These are phyloP conservation scores for Ganoderma boninense DNA, from an alignment of 1,284 basidiomycete genomes.

Conservation along the genomic window DNA sequence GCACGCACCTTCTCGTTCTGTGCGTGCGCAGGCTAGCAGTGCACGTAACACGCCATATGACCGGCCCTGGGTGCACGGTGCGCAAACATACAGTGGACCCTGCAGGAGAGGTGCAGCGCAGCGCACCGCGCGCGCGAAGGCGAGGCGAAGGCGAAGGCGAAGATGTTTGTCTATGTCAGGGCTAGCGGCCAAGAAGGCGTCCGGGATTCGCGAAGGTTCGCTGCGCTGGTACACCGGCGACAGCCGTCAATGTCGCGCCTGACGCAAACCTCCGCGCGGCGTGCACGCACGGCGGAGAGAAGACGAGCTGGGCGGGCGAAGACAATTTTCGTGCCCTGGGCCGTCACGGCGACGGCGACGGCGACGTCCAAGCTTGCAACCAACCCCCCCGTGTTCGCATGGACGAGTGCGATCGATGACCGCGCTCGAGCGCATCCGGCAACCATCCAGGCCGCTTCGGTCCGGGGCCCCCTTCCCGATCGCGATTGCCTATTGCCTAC, in stretches of 20 bases:
- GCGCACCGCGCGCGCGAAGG: not conserved
- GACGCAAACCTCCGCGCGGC: not conserved
- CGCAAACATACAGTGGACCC: too few relatives aligned
- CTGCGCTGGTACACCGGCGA: not conserved
- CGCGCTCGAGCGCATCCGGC: constrained; percentile 9
- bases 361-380: too few relatives aligned
- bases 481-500: constrained; percentile 12
- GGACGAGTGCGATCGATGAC: constrained; percentile 19
- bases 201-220: not conserved
- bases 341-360: not conserved
- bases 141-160: not conserved
- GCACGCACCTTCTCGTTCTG: not conserved
- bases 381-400: too few relatives aligned
- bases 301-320: not conserved
- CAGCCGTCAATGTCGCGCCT: not conserved
- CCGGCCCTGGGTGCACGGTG: too few relatives aligned
- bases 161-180: too few relatives aligned
- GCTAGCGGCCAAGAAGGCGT: too few relatives aligned
- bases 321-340: not conserved
- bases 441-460: constrained; percentile 4
- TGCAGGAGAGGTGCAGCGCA: not conserved
- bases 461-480: constrained; percentile 2
- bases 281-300: not conserved
- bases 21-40: not conserved
- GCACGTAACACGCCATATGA: not conserved